phyloP scores from a whole-genome alignment of 192 early-diverging fungal species.

The Chytriomyces sp. region DNA sequence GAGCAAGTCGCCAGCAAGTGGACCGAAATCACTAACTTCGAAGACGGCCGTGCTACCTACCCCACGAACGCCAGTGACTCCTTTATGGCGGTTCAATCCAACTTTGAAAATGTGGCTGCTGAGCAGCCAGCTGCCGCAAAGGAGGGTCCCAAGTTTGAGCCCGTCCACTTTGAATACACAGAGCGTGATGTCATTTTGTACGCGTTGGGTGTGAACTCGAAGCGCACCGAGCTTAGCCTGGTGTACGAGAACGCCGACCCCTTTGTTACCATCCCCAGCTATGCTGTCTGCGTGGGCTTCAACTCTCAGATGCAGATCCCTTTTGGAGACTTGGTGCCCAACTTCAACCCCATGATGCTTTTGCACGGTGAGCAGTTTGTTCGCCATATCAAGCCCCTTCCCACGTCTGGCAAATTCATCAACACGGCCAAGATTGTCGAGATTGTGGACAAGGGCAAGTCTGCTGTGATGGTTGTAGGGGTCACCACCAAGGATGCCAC shows the following conservation, averaged over 20 bases:
- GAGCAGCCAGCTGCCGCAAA: constrained; percentile 31
- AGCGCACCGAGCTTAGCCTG: constrained; percentile 77
- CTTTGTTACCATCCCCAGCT: constrained; percentile 89
- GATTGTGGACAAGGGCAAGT: constrained; percentile 97
- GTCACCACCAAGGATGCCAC: constrained; percentile 75
- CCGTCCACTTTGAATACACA: constrained; percentile 71
- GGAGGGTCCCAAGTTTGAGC: constrained; percentile 44
- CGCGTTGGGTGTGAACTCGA: constrained; percentile 91
- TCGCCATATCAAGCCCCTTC: constrained; percentile 82
- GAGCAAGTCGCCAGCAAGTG: constrained; percentile 84
- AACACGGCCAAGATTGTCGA: constrained; percentile 82
- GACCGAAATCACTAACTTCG: constrained; percentile 85
- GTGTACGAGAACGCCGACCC: constrained; percentile 91
- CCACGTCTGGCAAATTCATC: constrained; percentile 78
- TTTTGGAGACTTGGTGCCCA: constrained; percentile 71
- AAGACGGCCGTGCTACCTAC: constrained; percentile 93
- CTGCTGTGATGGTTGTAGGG: constrained; percentile 77
- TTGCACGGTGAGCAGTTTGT: constrained; percentile 99
- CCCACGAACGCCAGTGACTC: constrained; percentile 77
- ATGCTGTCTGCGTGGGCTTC: constrained; percentile 86
- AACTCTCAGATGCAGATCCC: constrained; percentile 64
- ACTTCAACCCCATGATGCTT: constrained; percentile 94
- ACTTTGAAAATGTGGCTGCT: constrained; percentile 69
- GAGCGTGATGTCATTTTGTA: constrained; percentile 93
- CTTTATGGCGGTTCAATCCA: constrained; percentile 79